Percentiles rank a stretch among this genome's conserved stretches.
phyloP scores from a whole-genome alignment of 768 basidiomycete genomes.

The Dendrothele bispora region DNA sequence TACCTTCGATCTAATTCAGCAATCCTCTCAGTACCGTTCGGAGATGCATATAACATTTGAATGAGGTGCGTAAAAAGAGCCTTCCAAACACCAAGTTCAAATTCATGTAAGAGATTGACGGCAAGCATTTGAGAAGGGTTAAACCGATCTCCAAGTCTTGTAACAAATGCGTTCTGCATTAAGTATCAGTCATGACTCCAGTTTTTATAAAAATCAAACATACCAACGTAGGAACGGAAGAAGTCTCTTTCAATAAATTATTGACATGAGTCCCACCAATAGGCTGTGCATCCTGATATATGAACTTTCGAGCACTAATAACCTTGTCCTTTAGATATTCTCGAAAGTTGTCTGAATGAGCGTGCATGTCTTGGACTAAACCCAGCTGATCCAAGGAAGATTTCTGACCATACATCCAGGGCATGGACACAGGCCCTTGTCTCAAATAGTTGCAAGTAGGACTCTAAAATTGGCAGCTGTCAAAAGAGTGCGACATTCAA shows the following conservation, averaged over 20 bases:
- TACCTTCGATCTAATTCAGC: slow-evolving; percentile 13
- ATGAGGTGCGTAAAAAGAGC: slow-evolving; percentile 30
- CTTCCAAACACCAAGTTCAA: slow-evolving; percentile 38
- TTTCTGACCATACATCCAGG: slow-evolving; percentile 19
- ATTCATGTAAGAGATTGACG: slow-evolving; percentile 34
- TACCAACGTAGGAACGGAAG: slow-evolving; percentile 14
- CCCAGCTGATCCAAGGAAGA: slow-evolving; percentile 7
- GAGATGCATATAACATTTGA: slow-evolving; percentile 21
- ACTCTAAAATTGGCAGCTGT: slow-evolving; percentile 9
- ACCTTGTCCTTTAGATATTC: neutral
- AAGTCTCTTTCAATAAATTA: slow-evolving; percentile 9
- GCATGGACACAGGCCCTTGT: slow-evolving; percentile 19
- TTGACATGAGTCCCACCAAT: neutral
- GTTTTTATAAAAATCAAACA: no score
- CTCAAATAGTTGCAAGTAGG: slow-evolving; percentile 15
- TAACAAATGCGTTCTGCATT: slow-evolving; percentile 30
- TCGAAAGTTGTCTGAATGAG: neutral
- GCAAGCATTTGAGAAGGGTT: slow-evolving; percentile 25
- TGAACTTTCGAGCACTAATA: slow-evolving; percentile 5
- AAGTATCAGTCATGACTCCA: neutral
- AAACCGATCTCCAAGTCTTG: slow-evolving; percentile 14
- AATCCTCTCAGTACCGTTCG: slow-evolving; percentile 10
- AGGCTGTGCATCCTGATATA: neutral
- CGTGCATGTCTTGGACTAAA: neutral
- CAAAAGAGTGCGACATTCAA: slow-evolving; percentile 2